Conservation (phyloP, 805 yeast genomes). For the Wickerhamomyces bisporus region DNA sequence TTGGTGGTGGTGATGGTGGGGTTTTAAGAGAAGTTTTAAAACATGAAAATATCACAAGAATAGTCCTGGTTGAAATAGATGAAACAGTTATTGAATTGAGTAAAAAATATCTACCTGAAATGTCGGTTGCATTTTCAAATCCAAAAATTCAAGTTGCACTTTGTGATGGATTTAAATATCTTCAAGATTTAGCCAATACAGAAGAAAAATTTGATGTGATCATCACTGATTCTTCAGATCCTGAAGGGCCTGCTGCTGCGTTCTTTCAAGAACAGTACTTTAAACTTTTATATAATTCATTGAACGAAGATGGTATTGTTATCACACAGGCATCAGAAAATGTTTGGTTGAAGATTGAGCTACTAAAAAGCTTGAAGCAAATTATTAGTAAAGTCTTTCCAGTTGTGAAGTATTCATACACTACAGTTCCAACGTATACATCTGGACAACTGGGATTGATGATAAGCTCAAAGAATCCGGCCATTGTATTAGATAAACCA, state of each 20-base stretch:
- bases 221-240: constrained; percentile 90
- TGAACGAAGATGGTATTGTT: constrained; percentile 60
- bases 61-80: constrained; percentile 86
- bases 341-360: constrained; percentile 64
- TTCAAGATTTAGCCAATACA: constrained; percentile 37
- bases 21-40: constrained; percentile 84
- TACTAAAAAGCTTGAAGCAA: constrained; percentile 41
- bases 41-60: constrained; percentile 56
- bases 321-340: constrained; percentile 78
- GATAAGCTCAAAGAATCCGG: constrained; percentile 57
- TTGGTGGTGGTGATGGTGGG: constrained; percentile 98
- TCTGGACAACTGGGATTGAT: constrained; percentile 83
- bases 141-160: constrained; percentile 62
- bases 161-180: constrained; percentile 79
- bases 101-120: constrained; percentile 65
- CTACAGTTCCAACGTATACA: constrained; percentile 84
- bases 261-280: constrained; percentile 79
- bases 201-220: constrained; percentile 67
- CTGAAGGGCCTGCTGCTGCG: constrained; percentile 93
- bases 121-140: constrained; percentile 64
- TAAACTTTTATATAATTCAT: constrained; percentile 56
- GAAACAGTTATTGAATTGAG: constrained; percentile 71
- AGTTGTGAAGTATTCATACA: constrained; percentile 61
- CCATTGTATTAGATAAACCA: constrained; percentile 45
- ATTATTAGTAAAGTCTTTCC: constrained; percentile 54